Percentiles rank a stretch among this genome's conserved stretches.
Evolutionary conservation across 1,139 yeast species (phyloP).

Genomic region (Yamadazyma sp.): DNA sequence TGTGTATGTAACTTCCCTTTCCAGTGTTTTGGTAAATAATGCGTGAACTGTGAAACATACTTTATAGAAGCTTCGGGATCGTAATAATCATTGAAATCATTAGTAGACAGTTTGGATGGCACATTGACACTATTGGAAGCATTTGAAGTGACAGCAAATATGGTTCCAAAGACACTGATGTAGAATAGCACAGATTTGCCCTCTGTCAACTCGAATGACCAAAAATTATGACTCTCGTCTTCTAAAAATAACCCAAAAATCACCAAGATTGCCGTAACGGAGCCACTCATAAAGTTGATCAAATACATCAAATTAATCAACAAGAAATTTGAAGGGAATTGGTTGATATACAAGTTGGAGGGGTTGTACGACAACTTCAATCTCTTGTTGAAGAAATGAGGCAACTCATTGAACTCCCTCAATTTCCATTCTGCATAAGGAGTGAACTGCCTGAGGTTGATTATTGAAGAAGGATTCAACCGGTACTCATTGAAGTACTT

Average conservation of each 20-base stretch:
- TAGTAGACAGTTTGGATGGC: conserved; percentile 23
- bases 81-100: conserved; percentile 53
- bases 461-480: conserved; percentile 80
- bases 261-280: conserved; percentile 85
- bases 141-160: conserved; percentile 65
- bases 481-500: conserved; percentile 91
- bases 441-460: conserved; percentile 81
- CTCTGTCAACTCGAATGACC: conserved; percentile 83
- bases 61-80: conserved; percentile 87
- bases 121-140: conserved; percentile 11
- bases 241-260: conserved; percentile 77
- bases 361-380: conserved; percentile 74
- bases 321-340: conserved; percentile 81
- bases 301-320: conserved; percentile 55
- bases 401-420: conserved; percentile 89
- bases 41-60: conserved; percentile 83
- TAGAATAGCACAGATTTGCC: conserved; percentile 84
- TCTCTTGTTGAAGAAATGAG: conserved; percentile 81
- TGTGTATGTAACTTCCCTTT: conserved; percentile 80
- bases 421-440: conserved; percentile 95
- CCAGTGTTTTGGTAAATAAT: conserved; percentile 87
- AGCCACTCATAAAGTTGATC: conserved; percentile 79
- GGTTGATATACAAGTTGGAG: conserved; percentile 82
- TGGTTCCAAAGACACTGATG: conserved; percentile 80
- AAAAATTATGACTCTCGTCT: conserved; percentile 74